phyloP scores from a whole-genome alignment of 768 basidiomycete species.

The Lactarius vividus region DNA sequence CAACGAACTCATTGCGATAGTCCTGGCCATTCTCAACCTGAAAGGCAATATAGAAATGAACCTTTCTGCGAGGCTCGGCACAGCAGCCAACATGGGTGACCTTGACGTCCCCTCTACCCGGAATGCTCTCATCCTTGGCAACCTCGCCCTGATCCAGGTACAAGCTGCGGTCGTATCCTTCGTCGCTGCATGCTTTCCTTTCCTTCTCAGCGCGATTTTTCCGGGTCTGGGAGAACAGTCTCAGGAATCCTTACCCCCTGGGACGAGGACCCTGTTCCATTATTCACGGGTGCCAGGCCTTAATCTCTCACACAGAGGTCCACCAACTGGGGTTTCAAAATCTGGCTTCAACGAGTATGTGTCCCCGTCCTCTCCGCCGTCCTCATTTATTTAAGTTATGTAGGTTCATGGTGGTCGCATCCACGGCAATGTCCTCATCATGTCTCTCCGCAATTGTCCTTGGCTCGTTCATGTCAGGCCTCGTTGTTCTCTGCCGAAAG shows the following conservation, averaged over 20 bases:
- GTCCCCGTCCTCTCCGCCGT: not conserved
- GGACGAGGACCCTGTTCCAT: not conserved
- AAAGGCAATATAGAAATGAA: constrained; percentile 99
- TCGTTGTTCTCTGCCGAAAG: constrained; percentile 75
- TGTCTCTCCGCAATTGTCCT: constrained; percentile 73
- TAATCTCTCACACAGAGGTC: constrained; percentile 1
- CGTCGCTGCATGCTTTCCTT: constrained; percentile 75
- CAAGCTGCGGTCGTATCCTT: constrained; percentile 90
- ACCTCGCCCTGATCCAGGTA: constrained; percentile 84
- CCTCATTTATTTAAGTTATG: constrained; percentile 6
- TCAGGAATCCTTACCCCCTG: constrained; percentile 6
- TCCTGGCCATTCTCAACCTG: constrained; percentile 90
- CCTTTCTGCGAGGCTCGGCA: constrained; percentile 91
- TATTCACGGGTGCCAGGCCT: not conserved
- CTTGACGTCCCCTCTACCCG: constrained; percentile 70
- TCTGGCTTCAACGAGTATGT: constrained; percentile 27
- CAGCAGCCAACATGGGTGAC: constrained; percentile 90
- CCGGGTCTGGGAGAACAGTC: constrained; percentile 35
- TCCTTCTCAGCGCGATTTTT: constrained; percentile 65
- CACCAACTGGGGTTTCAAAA: constrained; percentile 1
- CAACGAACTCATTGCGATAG: constrained; percentile 95
- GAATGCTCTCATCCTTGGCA: constrained; percentile 70
- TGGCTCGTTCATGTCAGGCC: constrained; percentile 88
- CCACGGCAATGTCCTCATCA: constrained; percentile 78
- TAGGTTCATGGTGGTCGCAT: constrained; percentile 75